phyloP scores from a whole-genome alignment of 306 rosid genomes.

The Rosa lucieae region DNA sequence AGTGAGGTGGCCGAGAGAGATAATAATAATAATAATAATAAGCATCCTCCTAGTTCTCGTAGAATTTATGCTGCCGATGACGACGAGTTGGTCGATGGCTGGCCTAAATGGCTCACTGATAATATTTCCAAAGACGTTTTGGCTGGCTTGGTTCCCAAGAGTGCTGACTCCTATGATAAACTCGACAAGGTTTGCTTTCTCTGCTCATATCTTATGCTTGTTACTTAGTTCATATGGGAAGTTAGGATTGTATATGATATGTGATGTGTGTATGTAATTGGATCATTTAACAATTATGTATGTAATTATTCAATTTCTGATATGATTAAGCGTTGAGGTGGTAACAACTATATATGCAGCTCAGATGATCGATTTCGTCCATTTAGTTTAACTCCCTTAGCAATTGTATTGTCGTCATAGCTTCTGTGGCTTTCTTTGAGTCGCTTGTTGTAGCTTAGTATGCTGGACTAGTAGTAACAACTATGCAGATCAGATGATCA shows the following conservation, averaged over 20 bases:
- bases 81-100: conserved; percentile 39
- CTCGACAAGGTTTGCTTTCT: conserved; percentile 60
- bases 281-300: no score
- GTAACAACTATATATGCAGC: not conserved
- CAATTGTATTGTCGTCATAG: not conserved
- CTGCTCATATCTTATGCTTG: not conserved
- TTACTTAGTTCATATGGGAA: no score
- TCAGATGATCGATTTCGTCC: not conserved
- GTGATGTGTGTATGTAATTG: no score
- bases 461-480: not conserved
- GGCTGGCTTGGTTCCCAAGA: conserved; percentile 64
- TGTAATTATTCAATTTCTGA: not conserved
- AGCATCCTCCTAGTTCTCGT: not conserved
- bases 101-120: conserved; percentile 57
- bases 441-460: not conserved
- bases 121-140: conserved; percentile 51
- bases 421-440: not conserved
- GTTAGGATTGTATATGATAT: not conserved
- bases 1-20: conserved; percentile 28
- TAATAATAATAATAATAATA: not conserved
- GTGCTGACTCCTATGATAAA: conserved; percentile 77
- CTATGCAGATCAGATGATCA: not conserved
- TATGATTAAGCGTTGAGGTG: not conserved
- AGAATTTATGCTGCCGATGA: conserved; percentile 36
- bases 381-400: not conserved